Evolutionary conservation across 75 land plant genomes (phyloP), one percentile per base, ranked within the genome.

Genomic region (Isoetes taiwanensis): DNA sequence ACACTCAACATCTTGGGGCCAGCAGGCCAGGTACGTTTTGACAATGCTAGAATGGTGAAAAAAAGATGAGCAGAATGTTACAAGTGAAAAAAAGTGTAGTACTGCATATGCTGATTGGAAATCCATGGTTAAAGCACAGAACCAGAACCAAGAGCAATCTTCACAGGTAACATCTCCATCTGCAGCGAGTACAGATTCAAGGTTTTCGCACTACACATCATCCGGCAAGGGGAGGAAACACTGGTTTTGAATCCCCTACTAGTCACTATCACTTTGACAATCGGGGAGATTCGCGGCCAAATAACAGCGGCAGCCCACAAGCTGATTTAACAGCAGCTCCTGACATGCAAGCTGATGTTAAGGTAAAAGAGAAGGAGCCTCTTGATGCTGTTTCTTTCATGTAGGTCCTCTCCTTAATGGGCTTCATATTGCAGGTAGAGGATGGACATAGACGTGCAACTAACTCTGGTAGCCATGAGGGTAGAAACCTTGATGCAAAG

Each of bases 321-420:
- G 25, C 50, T 23, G 50, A 46, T n/a, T n/a, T n/a, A n/a, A n/a
- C n/a, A n/a, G 25, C 50, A 5, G 16, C 50, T n/a, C 16, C 50
- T 5, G 50, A 46, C 50, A 46, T 46, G 50, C 25, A 46, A 46
- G 25, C 50, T 46, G 25, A 46, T 46, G 50, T 46, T 8, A 46
- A 46, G 50, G 50, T 46, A 46, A 4, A 19, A 46, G 8, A 46
- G 38, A n/a, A n/a, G n/a, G n/a, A n/a, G n/a, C n/a, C n/a, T n/a
- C n/a, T n/a, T n/a, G n/a, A n/a, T n/a, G n/a, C n/a, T n/a, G n/a
- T n/a, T n/a, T n/a, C n/a, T n/a, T n/a, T n/a, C n/a, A n/a, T n/a
- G n/a, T n/a, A n/a, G n/a, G n/a, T n/a, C n/a, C n/a, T n/a, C n/a
- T n/a, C n/a, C n/a, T n/a, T n/a, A n/a, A n/a, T n/a, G n/a, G n/a